Evolutionary conservation across 495 filamentous ascomycete genomes (phyloP).

Genomic region (Tuber brumale): DNA sequence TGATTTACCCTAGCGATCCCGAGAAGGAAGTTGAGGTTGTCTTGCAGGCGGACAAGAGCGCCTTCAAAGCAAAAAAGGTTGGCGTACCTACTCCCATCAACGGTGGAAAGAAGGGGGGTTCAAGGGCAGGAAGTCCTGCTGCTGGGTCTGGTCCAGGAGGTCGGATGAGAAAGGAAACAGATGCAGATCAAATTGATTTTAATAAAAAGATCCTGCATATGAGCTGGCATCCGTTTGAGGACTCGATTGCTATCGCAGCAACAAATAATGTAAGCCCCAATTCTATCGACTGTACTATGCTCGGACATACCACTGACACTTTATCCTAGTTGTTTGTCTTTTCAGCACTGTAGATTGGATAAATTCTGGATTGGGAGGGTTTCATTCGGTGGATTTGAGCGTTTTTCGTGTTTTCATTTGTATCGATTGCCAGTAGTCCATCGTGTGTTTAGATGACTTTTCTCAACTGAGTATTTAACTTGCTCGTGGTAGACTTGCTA

Average conservation of each 20-base stretch:
- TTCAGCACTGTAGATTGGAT: constrained; percentile 71
- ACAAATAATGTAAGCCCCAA: constrained; percentile 86
- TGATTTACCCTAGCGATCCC: constrained; percentile 97
- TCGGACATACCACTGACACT: constrained; percentile 26
- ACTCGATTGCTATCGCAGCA: constrained; percentile 98
- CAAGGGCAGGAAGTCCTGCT: constrained; percentile 82
- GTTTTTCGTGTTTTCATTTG: constrained; percentile 22
- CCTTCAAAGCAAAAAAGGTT: constrained; percentile 99
- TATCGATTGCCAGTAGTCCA: constrained; percentile 3
- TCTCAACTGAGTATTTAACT: constrained; percentile 4
- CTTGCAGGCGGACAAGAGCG: constrained; percentile 94
- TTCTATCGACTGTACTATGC: constrained; percentile 1
- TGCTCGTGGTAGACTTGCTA: constrained; percentile 5
- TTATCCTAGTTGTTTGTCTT: constrained; percentile 83
- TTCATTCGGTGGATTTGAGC: constrained; percentile 30
- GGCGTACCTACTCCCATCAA: constrained; percentile 97
- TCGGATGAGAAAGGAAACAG: constrained; percentile 97
- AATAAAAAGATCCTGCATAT: constrained; percentile 99
- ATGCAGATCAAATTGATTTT: constrained; percentile 99
- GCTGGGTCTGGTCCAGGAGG: constrained; percentile 71
- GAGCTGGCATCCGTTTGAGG: constrained; percentile 99
- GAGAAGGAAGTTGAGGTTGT: constrained; percentile 96
- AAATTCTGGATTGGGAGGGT: constrained; percentile 28
- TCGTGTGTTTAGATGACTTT: constrained; percentile 4
- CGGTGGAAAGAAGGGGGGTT: constrained; percentile 71